Percentiles rank a stretch among this genome's conserved stretches.
phyloP scores from a whole-genome alignment of 2,329 filamentous ascomycete species.

The Dothideomycetes sp. region DNA sequence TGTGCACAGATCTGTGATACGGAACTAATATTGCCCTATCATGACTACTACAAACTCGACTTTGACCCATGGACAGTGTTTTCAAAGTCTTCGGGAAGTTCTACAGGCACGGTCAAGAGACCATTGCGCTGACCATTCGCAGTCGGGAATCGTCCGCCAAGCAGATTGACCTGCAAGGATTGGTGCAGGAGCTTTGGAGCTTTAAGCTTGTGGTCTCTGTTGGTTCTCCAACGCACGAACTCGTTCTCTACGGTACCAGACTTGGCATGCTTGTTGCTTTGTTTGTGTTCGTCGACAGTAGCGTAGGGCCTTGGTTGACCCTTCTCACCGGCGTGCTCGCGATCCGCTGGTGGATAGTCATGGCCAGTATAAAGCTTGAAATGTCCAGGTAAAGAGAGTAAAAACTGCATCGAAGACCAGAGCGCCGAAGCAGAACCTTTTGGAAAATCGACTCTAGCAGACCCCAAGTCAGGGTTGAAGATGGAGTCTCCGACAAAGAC shows the following conservation, averaged over 20 bases:
- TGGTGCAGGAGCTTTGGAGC: slow-evolving; percentile 26
- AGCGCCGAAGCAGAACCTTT: slow-evolving; percentile 20
- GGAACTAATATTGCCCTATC: too few relatives aligned
- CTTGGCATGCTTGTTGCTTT: slow-evolving; percentile 24
- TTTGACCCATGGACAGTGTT: too few relatives aligned
- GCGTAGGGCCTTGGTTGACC: slow-evolving; percentile 18
- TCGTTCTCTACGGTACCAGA: slow-evolving; percentile 17
- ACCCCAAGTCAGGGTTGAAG: slow-evolving; percentile 23
- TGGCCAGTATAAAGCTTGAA: slow-evolving; percentile 24
- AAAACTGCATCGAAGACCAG: slow-evolving; percentile 18
- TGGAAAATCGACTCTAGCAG: slow-evolving; percentile 24
- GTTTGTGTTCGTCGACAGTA: slow-evolving; percentile 24
- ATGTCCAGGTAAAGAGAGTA: slow-evolving; percentile 19
- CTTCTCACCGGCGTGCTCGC: slow-evolving; percentile 8
- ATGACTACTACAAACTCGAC: too few relatives aligned
- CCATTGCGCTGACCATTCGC: not conserved
- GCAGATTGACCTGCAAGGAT: slow-evolving; percentile 20
- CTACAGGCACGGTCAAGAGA: not conserved
- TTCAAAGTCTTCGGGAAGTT: slow-evolving; percentile 1
- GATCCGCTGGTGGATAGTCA: slow-evolving; percentile 20
- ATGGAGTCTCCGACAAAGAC: slow-evolving; percentile 26
- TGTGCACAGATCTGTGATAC: too few relatives aligned
- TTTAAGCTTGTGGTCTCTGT: slow-evolving; percentile 20
- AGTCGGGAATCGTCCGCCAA: slow-evolving; percentile 1
- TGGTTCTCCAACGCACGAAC: slow-evolving; percentile 22